phyloP scores from a whole-genome alignment of 345 rosid genomes.

The Aethionema arabicum region DNA sequence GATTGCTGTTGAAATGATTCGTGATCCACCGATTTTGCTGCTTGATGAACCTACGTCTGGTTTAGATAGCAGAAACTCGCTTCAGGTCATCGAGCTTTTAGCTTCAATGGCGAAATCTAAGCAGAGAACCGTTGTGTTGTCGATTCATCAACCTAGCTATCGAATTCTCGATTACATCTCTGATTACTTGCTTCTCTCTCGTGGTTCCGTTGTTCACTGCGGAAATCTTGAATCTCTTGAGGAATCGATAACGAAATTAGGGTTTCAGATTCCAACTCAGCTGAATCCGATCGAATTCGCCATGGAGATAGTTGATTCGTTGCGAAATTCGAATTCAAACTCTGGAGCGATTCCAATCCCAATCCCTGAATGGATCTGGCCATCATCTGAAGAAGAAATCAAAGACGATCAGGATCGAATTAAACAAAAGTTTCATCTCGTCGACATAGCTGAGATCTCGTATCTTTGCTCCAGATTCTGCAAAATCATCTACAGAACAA shows the following conservation, averaged over 20 bases:
- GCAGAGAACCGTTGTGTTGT: slow-evolving; percentile 58
- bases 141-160: slow-evolving; percentile 75
- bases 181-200: slow-evolving; percentile 56
- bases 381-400: slow-evolving; percentile 39
- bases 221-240: slow-evolving; percentile 66
- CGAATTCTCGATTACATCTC: slow-evolving; percentile 71
- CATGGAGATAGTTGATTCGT: slow-evolving; percentile 66
- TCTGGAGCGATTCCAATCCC: neutral
- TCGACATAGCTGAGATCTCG: slow-evolving; percentile 51
- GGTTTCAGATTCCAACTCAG: slow-evolving; percentile 68
- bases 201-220: slow-evolving; percentile 49
- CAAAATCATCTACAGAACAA: slow-evolving; percentile 81
- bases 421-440: slow-evolving; percentile 18
- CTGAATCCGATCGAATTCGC: slow-evolving; percentile 74
- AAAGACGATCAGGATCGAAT: slow-evolving; percentile 9
- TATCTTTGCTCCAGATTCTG: slow-evolving; percentile 74
- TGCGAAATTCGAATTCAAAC: slow-evolving; percentile 41
- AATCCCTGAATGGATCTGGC: slow-evolving; percentile 32
- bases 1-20: slow-evolving; percentile 80
- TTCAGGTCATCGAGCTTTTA: slow-evolving; percentile 77
- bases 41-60: slow-evolving; percentile 96
- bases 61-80: slow-evolving; percentile 76
- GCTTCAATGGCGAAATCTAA: slow-evolving; percentile 64
- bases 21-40: slow-evolving; percentile 70
- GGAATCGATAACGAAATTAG: slow-evolving; percentile 53